phyloP scores from a whole-genome alignment of 1,284 basidiomycete genomes.

The Xerocomus nothofagi region DNA sequence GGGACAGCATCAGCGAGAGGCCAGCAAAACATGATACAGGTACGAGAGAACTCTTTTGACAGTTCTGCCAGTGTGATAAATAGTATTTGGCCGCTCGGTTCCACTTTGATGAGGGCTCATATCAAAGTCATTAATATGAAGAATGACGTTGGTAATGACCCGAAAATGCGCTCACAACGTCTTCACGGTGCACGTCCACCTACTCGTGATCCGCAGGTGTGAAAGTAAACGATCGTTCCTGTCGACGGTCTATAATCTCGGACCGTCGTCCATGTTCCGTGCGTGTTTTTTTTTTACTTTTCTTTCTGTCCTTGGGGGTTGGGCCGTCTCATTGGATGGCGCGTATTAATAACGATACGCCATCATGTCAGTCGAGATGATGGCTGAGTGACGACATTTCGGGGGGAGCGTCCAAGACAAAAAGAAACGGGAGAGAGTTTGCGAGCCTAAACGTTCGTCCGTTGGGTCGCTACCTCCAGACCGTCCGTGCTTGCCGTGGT shows the following conservation, averaged over 20 bases:
- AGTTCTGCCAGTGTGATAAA: neutral
- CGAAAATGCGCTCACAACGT: no score
- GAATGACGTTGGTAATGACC: no score
- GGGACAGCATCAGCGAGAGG: neutral
- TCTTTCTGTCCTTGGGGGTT: neutral
- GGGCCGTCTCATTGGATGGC: neutral
- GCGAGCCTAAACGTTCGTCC: neutral
- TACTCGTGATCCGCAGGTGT: constrained; percentile 1
- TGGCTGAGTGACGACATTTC: neutral
- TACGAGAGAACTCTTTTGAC: neutral
- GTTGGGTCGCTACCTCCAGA: neutral
- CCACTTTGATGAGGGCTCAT: constrained; percentile 1
- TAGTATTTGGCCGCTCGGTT: neutral
- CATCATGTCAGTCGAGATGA: neutral
- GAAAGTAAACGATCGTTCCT: neutral
- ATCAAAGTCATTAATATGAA: neutral
- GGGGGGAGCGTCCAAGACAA: neutral
- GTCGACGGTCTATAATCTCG: neutral
- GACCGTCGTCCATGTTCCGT: neutral
- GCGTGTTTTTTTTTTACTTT: neutral
- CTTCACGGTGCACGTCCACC: neutral
- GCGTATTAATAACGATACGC: neutral
- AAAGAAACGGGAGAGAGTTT: neutral
- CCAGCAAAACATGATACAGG: neutral
- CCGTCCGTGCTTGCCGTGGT: neutral